Percentiles rank a stretch among this genome's conserved stretches.
Evolutionary conservation across 805 yeast species (phyloP).

Genomic region (Nakazawaea pomicola): DNA sequence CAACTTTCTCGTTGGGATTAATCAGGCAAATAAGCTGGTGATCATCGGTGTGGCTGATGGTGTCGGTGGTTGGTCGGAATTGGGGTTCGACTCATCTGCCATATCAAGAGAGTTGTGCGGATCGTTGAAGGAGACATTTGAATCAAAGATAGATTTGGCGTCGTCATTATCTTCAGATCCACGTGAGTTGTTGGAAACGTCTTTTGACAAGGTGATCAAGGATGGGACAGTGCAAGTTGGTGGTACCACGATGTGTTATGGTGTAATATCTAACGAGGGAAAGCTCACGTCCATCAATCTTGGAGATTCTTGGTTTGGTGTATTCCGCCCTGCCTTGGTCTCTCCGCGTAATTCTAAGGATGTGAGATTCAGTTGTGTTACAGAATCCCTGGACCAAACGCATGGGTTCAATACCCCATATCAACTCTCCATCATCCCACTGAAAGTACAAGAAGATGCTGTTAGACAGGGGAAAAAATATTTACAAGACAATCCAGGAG

Average conservation of each 20-base stretch:
- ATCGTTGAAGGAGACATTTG: slow-evolving; percentile 40
- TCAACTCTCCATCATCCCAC: slow-evolving; percentile 83
- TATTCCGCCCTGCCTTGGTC: slow-evolving; percentile 52
- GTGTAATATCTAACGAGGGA: slow-evolving; percentile 54
- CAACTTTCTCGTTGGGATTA: slow-evolving; percentile 44
- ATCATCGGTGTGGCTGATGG: slow-evolving; percentile 92
- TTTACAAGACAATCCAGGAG: slow-evolving; percentile 64
- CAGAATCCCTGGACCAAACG: slow-evolving; percentile 72
- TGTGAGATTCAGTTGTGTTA: slow-evolving; percentile 38
- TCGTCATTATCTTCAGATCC: too few relatives aligned
- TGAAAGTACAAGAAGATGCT: slow-evolving; percentile 47
- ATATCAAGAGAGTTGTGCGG: slow-evolving; percentile 76
- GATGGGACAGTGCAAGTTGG: slow-evolving; percentile 76
- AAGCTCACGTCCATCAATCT: slow-evolving; percentile 64
- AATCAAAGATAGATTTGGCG: slow-evolving; percentile 12
- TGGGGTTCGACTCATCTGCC: slow-evolving; percentile 86
- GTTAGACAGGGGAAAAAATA: slow-evolving; percentile 52
- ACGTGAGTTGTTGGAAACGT: slow-evolving; percentile 39
- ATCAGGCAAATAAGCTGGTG: slow-evolving; percentile 31
- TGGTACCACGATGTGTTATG: slow-evolving; percentile 90
- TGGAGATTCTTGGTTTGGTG: slow-evolving; percentile 95
- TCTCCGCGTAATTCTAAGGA: slow-evolving; percentile 7
- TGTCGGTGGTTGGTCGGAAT: slow-evolving; percentile 95
- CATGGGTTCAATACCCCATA: slow-evolving; percentile 90
- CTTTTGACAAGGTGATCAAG: slow-evolving; percentile 48